Conservation (phyloP, 495 filamentous ascomycete genomes). For the Talaromyces stipitatus region DNA sequence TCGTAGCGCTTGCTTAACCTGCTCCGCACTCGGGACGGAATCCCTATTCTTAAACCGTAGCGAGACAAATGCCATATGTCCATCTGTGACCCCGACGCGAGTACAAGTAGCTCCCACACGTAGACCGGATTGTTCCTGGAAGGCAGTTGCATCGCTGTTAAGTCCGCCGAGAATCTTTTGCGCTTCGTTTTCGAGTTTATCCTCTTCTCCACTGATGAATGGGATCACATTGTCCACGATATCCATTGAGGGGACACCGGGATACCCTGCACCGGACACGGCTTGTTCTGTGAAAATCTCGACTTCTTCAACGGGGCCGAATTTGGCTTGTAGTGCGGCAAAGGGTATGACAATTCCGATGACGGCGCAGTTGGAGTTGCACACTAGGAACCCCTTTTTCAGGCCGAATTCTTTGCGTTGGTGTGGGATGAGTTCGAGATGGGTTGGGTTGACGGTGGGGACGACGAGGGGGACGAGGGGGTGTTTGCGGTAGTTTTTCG, state of each 20-base stretch:
- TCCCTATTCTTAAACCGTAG: slow-evolving; percentile 55
- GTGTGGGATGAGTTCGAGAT: slow-evolving; percentile 69
- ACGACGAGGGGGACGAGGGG: slow-evolving; percentile 79
- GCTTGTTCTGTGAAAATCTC: slow-evolving; percentile 86
- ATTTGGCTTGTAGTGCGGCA: slow-evolving; percentile 68
- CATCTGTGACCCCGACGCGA: slow-evolving; percentile 75
- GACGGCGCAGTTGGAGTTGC: slow-evolving; percentile 88
- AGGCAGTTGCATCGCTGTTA: slow-evolving; percentile 56
- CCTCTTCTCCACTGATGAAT: slow-evolving; percentile 81
- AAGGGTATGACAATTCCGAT: slow-evolving; percentile 87
- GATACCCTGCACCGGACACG: slow-evolving; percentile 81
- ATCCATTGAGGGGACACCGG: slow-evolving; percentile 69
- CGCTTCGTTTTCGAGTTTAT: slow-evolving; percentile 79
- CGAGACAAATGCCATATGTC: slow-evolving; percentile 77
- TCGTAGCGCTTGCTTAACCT: slow-evolving; percentile 61
- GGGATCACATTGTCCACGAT: slow-evolving; percentile 80
- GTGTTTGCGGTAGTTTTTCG: slow-evolving; percentile 81
- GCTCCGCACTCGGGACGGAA: slow-evolving; percentile 48
- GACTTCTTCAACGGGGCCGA: slow-evolving; percentile 65
- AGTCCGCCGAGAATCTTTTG: slow-evolving; percentile 74
- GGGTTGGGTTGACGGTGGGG: slow-evolving; percentile 74
- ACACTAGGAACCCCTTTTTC: slow-evolving; percentile 73
- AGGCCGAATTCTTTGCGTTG: slow-evolving; percentile 60
- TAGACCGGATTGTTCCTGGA: slow-evolving; percentile 54
- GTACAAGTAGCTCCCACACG: slow-evolving; percentile 74